phyloP scores from a whole-genome alignment of 2,329 filamentous ascomycete genomes.

The Alternaria rosae region DNA sequence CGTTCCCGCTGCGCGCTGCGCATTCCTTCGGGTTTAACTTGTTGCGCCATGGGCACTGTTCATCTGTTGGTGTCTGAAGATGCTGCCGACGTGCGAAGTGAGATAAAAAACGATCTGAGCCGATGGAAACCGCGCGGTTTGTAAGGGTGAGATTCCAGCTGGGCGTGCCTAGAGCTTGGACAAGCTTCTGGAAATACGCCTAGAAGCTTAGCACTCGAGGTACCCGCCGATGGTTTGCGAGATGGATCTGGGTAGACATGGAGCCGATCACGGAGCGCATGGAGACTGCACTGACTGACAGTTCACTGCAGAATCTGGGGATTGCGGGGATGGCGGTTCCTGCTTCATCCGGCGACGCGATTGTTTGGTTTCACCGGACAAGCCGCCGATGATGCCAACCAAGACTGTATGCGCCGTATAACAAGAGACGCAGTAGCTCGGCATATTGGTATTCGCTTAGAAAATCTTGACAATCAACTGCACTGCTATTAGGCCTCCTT shows the following conservation, averaged over 20 bases:
- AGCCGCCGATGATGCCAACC: background rate
- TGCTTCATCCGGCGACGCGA: background rate
- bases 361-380: background rate
- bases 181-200: constrained; percentile 20
- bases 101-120: constrained; percentile 11
- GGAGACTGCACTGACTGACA: background rate
- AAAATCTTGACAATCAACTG: background rate
- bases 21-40: constrained; percentile 20
- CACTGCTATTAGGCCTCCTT: background rate
- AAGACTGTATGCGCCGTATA: background rate
- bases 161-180: constrained; percentile 9
- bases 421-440: background rate
- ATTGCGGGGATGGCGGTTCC: background rate
- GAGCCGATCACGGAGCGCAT: background rate
- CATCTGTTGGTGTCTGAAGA: constrained; percentile 9
- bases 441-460: background rate
- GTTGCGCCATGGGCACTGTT: constrained; percentile 14
- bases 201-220: constrained; percentile 12
- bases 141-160: constrained; percentile 23
- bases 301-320: background rate
- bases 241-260: constrained; percentile 2
- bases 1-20: constrained; percentile 4
- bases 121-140: constrained; percentile 25
- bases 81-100: constrained; percentile 8
- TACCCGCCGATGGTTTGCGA: constrained; percentile 21